phyloP scores from a whole-genome alignment of 352 stramenopile genomes.

The Globisporangium paddicum region DNA sequence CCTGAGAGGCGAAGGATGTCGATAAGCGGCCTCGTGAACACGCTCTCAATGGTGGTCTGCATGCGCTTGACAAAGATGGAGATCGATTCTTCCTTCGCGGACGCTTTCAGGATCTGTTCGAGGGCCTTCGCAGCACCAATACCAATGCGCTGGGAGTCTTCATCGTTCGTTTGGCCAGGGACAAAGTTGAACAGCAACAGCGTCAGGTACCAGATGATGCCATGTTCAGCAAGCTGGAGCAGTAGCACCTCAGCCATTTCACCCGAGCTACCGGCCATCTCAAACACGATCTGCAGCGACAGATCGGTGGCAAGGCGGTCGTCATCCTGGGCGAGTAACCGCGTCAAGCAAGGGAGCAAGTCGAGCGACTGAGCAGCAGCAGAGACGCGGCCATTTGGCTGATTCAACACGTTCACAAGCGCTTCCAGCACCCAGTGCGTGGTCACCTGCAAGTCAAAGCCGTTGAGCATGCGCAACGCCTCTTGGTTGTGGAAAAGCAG shows the following conservation, averaged over 20 bases:
- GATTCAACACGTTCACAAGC: slow-evolving; percentile 79
- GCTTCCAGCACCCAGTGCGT: slow-evolving; percentile 79
- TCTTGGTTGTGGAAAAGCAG: slow-evolving; percentile 76
- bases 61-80: slow-evolving; percentile 73
- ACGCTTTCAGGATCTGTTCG: slow-evolving; percentile 60
- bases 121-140: slow-evolving; percentile 71
- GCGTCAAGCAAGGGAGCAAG: slow-evolving; percentile 72
- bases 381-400: slow-evolving; percentile 75
- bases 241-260: slow-evolving; percentile 82
- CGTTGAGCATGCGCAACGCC: slow-evolving; percentile 36
- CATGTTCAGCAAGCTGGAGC: slow-evolving; percentile 75
- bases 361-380: slow-evolving; percentile 78
- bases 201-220: slow-evolving; percentile 80
- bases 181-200: slow-evolving; percentile 74
- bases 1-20: slow-evolving; percentile 62
- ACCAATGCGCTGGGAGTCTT: slow-evolving; percentile 59
- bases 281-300: slow-evolving; percentile 76
- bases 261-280: slow-evolving; percentile 73
- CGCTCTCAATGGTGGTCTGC: slow-evolving; percentile 78
- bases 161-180: slow-evolving; percentile 22
- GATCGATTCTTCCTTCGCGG: slow-evolving; percentile 69
- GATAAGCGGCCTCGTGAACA: slow-evolving; percentile 77
- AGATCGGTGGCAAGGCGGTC: slow-evolving; percentile 68
- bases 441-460: slow-evolving; percentile 61
- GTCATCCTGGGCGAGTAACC: slow-evolving; percentile 63